A percentile compares a stretch with the other conserved stretches of the same genome.
phyloP scores from a whole-genome alignment of 441 rosid species.

The Jatropha multifida region DNA sequence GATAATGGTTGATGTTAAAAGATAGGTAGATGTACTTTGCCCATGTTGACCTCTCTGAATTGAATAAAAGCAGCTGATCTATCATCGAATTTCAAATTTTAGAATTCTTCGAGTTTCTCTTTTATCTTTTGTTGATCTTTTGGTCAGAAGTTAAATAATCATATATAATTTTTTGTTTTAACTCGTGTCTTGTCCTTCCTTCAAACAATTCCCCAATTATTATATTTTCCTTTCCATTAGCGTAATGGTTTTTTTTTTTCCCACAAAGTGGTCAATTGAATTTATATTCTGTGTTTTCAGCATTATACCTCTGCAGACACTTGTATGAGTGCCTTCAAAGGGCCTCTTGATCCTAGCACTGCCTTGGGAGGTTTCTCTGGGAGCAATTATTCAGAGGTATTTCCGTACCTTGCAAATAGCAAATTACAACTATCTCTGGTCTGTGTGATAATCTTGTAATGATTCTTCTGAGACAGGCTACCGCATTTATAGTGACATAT shows the following conservation, averaged over 20 bases:
- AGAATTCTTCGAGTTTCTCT: background rate
- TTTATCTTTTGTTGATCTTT: background rate
- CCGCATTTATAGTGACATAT: conserved; percentile 90
- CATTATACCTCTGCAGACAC: conserved; percentile 88
- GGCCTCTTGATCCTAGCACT: conserved; percentile 96
- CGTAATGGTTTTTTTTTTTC: background rate
- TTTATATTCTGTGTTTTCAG: conserved; percentile 43
- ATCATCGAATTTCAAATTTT: background rate
- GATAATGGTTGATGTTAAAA: too few relatives aligned
- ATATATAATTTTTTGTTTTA: background rate
- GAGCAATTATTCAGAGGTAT: conserved; percentile 86
- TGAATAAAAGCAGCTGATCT: background rate
- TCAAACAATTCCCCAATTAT: background rate
- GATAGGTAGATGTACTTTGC: background rate
- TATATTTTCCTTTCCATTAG: background rate
- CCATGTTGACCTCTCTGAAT: background rate
- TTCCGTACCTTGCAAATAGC: conserved; percentile 25
- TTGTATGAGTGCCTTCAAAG: conserved; percentile 97
- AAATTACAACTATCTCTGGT: conserved; percentile 10
- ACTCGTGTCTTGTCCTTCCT: background rate
- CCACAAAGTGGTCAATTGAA: conserved; percentile 21
- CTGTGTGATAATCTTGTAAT: conserved; percentile 26
- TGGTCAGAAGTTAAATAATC: background rate
- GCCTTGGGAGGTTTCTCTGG: conserved; percentile 93
- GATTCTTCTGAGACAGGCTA: conserved; percentile 66